Percentiles rank a stretch among this genome's conserved stretches.
Conservation (phyloP, 139 green algal genomes). For the Limnomonas spitsbergensis region DNA sequence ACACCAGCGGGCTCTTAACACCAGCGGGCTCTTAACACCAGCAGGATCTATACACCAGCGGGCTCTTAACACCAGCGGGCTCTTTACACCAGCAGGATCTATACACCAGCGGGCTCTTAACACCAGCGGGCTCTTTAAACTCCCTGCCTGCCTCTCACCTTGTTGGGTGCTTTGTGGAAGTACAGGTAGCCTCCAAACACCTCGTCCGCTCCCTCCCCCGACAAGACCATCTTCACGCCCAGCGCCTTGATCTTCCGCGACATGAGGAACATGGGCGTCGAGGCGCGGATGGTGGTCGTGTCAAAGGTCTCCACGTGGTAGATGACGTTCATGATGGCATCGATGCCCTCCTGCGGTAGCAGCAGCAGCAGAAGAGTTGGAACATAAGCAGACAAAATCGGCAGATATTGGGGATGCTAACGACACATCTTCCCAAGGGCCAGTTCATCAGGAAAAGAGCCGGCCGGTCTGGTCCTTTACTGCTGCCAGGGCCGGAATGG, state of each 20-base stretch:
- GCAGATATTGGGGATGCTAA: too few relatives aligned
- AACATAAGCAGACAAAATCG: not conserved
- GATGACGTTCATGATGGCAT: conserved; percentile 92
- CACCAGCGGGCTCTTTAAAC: too few relatives aligned
- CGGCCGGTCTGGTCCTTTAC: too few relatives aligned
- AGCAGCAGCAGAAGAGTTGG: not conserved
- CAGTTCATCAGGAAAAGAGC: too few relatives aligned
- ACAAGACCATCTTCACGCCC: conserved; percentile 83
- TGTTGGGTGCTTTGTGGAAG: conserved; percentile 93
- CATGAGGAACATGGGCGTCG: conserved; percentile 96
- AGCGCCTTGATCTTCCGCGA: conserved; percentile 89
- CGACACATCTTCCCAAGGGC: too few relatives aligned
- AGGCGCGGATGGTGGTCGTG: conserved; percentile 69
- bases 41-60: too few relatives aligned
- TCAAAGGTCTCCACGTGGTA: conserved; percentile 94
- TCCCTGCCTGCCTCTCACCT: conserved; percentile 22
- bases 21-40: too few relatives aligned
- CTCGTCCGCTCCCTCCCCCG: conserved; percentile 93
- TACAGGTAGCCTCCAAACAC: conserved; percentile 97
- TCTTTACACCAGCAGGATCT: too few relatives aligned
- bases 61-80: too few relatives aligned
- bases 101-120: too few relatives aligned
- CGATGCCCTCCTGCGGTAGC: conserved; percentile 84
- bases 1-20: too few relatives aligned
- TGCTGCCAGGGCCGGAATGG: too few relatives aligned